Conservation (phyloP, 2,329 filamentous ascomycete genomes). For the Emericellopsis atlantica region DNA sequence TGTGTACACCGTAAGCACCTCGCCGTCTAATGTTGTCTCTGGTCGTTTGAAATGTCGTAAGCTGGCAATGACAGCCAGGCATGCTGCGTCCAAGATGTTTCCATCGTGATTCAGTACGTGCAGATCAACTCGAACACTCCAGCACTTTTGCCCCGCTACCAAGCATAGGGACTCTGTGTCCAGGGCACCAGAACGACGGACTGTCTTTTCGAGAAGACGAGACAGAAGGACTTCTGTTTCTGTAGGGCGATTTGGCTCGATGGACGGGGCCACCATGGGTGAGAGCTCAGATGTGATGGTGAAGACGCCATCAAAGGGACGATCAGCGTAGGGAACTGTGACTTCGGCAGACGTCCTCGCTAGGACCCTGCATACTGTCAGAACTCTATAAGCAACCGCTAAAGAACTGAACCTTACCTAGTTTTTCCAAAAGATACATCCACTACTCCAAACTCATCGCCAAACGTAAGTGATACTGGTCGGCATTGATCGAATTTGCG, state of each 20-base stretch:
- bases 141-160: slow-evolving; percentile 80
- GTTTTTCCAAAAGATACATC: slow-evolving; percentile 86
- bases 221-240: slow-evolving; percentile 79
- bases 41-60: slow-evolving; percentile 85
- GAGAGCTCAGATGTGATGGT: slow-evolving; percentile 84
- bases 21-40: slow-evolving; percentile 77
- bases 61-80: slow-evolving; percentile 76
- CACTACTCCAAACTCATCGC: slow-evolving; percentile 81
- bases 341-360: slow-evolving; percentile 83
- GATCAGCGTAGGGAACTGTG: slow-evolving; percentile 70
- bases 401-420: slow-evolving; percentile 39
- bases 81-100: slow-evolving; percentile 75
- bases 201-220: slow-evolving; percentile 82
- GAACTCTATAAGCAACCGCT: slow-evolving; percentile 4
- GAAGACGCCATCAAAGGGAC: slow-evolving; percentile 92
- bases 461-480: slow-evolving; percentile 65
- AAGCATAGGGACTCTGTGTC: slow-evolving; percentile 96
- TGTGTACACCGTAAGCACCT: slow-evolving; percentile 73
- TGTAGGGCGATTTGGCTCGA: slow-evolving; percentile 74
- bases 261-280: slow-evolving; percentile 82
- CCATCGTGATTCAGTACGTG: slow-evolving; percentile 89
- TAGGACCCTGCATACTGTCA: slow-evolving; percentile 46
- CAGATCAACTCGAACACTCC: slow-evolving; percentile 80
- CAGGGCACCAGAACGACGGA: slow-evolving; percentile 81
- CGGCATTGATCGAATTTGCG: slow-evolving; percentile 73